Evolutionary conservation across 2,329 filamentous ascomycete genomes (phyloP).

Genomic region (Ustulina deusta): DNA sequence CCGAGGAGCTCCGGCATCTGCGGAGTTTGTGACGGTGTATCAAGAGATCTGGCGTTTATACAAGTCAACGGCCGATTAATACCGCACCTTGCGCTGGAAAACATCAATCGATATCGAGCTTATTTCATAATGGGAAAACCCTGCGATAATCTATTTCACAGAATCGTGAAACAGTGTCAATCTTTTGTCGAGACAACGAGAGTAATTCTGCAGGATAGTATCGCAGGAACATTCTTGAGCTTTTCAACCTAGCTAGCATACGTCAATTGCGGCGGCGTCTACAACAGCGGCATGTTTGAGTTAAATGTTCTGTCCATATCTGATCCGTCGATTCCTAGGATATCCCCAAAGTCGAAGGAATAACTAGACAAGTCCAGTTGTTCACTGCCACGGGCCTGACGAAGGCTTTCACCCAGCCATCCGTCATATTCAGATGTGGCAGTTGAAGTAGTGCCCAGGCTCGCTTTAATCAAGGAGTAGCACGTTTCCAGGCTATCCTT

Average conservation of each 20-base stretch:
- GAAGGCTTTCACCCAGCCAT: background rate
- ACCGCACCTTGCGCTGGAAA: too few species aligned
- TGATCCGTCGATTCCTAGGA: background rate
- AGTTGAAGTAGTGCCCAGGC: background rate
- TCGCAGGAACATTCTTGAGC: too few species aligned
- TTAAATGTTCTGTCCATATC: background rate
- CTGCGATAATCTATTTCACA: too few species aligned
- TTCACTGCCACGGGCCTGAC: background rate
- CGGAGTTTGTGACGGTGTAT: too few species aligned
- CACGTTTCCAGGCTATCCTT: slow-evolving; percentile 26
- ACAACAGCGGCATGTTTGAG: background rate
- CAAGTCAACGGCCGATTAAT: too few species aligned
- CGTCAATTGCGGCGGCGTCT: background rate
- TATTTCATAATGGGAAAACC: too few species aligned
- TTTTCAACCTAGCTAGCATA: background rate
- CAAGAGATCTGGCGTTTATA: too few species aligned
- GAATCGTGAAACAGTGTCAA: too few species aligned
- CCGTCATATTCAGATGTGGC: background rate
- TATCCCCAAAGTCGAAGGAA: background rate
- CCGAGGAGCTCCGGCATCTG: too few species aligned
- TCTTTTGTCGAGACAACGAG: too few species aligned
- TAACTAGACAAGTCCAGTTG: background rate
- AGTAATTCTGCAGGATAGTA: too few species aligned
- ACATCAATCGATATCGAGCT: too few species aligned
- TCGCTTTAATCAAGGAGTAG: slow-evolving; percentile 8